Percentiles rank a stretch among this genome's conserved stretches.
These are phyloP conservation scores for Medicago ruthenica DNA, from an alignment of 306 rosid species.

Conservation along the genomic window DNA sequence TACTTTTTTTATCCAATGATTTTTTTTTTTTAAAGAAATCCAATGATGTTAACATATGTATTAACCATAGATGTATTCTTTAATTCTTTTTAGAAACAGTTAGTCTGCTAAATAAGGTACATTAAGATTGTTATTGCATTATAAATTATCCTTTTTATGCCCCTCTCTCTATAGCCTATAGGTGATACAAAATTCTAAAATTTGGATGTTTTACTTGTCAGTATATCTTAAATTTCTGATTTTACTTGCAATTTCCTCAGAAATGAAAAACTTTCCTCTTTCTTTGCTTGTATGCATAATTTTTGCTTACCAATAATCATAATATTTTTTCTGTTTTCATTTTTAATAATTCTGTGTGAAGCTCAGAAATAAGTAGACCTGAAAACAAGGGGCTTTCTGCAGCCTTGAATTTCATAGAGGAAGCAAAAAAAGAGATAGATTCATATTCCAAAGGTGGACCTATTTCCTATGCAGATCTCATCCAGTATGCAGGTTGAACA, in stretches of 20 bases:
- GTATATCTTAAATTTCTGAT: neutral
- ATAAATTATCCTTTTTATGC: no score
- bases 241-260: no score
- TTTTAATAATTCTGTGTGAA: slow-evolving; percentile 54
- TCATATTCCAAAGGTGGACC: slow-evolving; percentile 89
- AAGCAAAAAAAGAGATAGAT: slow-evolving; percentile 92
- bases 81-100: no score
- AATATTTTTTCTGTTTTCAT: slow-evolving; percentile 30
- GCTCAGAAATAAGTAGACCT: slow-evolving; percentile 95
- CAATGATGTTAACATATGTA: slow-evolving; percentile 21
- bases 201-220: no score
- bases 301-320: slow-evolving; percentile 19
- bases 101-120: no score
- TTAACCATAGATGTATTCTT: neutral
- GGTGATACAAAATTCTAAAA: no score
- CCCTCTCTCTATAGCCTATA: no score
- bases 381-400: slow-evolving; percentile 79
- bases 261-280: slow-evolving; percentile 3
- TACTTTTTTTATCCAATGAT: slow-evolving; percentile 46
- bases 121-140: no score
- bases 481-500: slow-evolving; percentile 75
- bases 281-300: slow-evolving; percentile 19
- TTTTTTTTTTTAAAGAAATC: slow-evolving; percentile 30
- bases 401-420: slow-evolving; percentile 78
- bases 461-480: slow-evolving; percentile 85